These are phyloP conservation scores for Cyberlindnera mississippiensis DNA, from an alignment of 805 yeast species.

Conservation along the genomic window DNA sequence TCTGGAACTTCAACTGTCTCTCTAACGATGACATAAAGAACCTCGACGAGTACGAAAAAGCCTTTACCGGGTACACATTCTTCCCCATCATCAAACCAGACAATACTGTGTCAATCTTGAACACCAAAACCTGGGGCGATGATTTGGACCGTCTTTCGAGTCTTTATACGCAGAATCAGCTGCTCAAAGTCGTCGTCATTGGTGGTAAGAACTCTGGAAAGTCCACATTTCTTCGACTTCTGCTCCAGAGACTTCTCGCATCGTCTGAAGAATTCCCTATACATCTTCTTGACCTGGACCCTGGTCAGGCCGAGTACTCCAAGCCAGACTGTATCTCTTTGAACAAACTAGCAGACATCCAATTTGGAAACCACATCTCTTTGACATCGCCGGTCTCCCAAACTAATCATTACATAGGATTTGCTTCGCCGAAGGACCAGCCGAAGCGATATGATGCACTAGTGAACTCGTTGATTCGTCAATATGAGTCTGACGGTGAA, in stretches of 20 bases:
- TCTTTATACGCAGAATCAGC: slow-evolving; percentile 29
- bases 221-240: slow-evolving; percentile 58
- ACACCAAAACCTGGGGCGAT: slow-evolving; percentile 32
- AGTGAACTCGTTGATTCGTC: slow-evolving; percentile 37
- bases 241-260: slow-evolving; percentile 45
- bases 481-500: slow-evolving; percentile 30
- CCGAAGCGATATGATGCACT: slow-evolving; percentile 52
- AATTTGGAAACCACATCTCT: slow-evolving; percentile 35
- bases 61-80: slow-evolving; percentile 37
- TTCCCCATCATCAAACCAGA: slow-evolving; percentile 30
- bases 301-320: slow-evolving; percentile 83
- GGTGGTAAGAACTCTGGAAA: slow-evolving; percentile 78
- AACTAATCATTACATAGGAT: slow-evolving; percentile 51
- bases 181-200: slow-evolving; percentile 31
- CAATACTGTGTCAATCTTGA: slow-evolving; percentile 21
- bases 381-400: slow-evolving; percentile 14
- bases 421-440: slow-evolving; percentile 59
- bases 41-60: slow-evolving; percentile 23
- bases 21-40: slow-evolving; percentile 13
- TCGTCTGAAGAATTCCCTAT: slow-evolving; percentile 29
- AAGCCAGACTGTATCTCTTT: slow-evolving; percentile 68
- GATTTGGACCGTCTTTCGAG: slow-evolving; percentile 37
- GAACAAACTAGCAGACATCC: slow-evolving; percentile 30
- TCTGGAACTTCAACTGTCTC: slow-evolving; percentile 27
- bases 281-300: slow-evolving; percentile 72